phyloP scores from a whole-genome alignment of 495 filamentous ascomycete species.

The Aspergillus mulundensis region DNA sequence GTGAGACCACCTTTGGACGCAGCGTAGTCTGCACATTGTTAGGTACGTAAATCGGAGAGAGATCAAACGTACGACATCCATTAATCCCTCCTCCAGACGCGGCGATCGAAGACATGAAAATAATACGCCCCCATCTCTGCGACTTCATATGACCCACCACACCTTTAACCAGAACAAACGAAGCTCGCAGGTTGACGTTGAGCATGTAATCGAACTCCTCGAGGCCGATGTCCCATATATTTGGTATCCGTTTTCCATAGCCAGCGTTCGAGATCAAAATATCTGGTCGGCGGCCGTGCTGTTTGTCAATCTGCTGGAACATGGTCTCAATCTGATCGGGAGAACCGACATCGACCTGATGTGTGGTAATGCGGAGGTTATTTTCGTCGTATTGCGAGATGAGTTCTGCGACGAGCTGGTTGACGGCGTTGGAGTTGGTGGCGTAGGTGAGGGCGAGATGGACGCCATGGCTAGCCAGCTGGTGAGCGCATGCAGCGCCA shows the following conservation, averaged over 20 bases:
- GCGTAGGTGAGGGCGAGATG: slow-evolving; percentile 62
- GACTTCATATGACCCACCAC: slow-evolving; percentile 60
- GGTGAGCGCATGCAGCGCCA: slow-evolving; percentile 55
- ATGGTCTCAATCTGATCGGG: slow-evolving; percentile 47
- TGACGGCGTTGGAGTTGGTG: slow-evolving; percentile 43
- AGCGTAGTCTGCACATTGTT: slow-evolving; percentile 51
- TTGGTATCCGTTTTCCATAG: slow-evolving; percentile 44
- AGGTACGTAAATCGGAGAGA: not conserved
- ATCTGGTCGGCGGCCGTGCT: slow-evolving; percentile 54
- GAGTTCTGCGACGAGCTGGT: slow-evolving; percentile 41
- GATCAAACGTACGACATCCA: slow-evolving; percentile 48
- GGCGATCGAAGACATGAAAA: slow-evolving; percentile 66
- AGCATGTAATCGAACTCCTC: slow-evolving; percentile 67
- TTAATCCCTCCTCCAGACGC: slow-evolving; percentile 63
- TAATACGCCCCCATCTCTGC: slow-evolving; percentile 60
- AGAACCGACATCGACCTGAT: slow-evolving; percentile 54
- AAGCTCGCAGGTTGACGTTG: slow-evolving; percentile 61
- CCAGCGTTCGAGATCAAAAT: slow-evolving; percentile 62
- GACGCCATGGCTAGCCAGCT: slow-evolving; percentile 48
- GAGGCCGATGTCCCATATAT: slow-evolving; percentile 48
- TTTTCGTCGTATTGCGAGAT: slow-evolving; percentile 21
- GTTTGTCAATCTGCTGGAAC: slow-evolving; percentile 45
- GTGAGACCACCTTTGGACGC: slow-evolving; percentile 62
- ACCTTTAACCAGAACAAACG: slow-evolving; percentile 63
- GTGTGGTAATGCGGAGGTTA: slow-evolving; percentile 45